Evolutionary conservation across 148 eudicot genomes (phyloP).

Genomic region (Bassia scoparia): DNA sequence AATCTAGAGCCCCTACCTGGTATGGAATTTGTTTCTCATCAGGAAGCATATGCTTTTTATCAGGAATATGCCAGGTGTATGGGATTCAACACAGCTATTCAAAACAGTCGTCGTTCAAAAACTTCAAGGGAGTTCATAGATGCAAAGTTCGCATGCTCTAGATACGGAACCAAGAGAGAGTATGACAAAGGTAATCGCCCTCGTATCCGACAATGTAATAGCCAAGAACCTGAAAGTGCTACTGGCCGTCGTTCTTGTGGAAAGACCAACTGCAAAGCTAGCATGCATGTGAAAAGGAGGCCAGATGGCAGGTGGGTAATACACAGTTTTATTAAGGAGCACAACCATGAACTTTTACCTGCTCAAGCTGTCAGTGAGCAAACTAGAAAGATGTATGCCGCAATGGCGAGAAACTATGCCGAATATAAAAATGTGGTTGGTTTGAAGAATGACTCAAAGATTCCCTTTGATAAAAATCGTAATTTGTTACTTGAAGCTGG

Average conservation of each 20-base stretch:
- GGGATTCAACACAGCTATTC: conserved; percentile 97
- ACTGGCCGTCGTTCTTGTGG: conserved; percentile 87
- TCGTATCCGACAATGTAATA: conserved; percentile 65
- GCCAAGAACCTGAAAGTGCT: conserved; percentile 72
- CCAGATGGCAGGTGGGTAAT: conserved; percentile 95
- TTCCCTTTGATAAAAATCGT: conserved; percentile 66
- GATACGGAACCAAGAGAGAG: conserved; percentile 94
- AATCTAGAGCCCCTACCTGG: conserved; percentile 89
- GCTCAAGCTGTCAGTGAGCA: conserved; percentile 98
- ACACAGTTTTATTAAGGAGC: conserved; percentile 86
- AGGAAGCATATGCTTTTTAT: conserved; percentile 92
- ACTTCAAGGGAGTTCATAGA: conserved; percentile 97
- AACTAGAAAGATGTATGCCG: conserved; percentile 92
- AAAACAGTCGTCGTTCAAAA: conserved; percentile 97
- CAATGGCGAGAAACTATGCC: conserved; percentile 96
- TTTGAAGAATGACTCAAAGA: conserved; percentile 60
- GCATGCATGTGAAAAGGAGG: conserved; percentile 99
- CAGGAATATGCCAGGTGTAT: conserved; percentile 96
- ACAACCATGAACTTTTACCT: conserved; percentile 91
- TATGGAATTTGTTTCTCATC: conserved; percentile 94
- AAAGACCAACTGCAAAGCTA: conserved; percentile 96
- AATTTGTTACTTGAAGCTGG: conserved; percentile 61
- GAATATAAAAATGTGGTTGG: conserved; percentile 93
- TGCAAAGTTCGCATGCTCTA: conserved; percentile 97
- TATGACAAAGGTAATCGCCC: conserved; percentile 85